These are phyloP conservation scores for Leccinum pachyderme DNA, from an alignment of 1,284 basidiomycete genomes.

Conservation along the genomic window DNA sequence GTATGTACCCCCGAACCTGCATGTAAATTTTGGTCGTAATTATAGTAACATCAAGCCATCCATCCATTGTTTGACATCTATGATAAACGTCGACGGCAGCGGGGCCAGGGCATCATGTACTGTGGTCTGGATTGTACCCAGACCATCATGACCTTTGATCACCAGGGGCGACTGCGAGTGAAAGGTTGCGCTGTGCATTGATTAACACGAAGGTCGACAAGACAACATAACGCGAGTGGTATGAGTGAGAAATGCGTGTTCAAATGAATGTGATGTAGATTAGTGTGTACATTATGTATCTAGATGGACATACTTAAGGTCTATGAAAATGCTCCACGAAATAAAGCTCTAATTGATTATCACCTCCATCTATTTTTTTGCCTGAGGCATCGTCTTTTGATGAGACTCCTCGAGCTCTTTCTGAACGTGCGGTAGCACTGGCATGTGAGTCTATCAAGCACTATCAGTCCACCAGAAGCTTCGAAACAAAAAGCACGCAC, in stretches of 20 bases:
- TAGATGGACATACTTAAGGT: constrained; percentile 6
- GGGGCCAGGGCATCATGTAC: background rate
- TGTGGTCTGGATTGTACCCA: background rate
- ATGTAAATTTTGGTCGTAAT: too few relatives aligned
- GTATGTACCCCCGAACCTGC: too few relatives aligned
- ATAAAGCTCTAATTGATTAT: background rate
- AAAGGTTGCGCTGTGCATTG: background rate
- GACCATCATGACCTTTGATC: background rate
- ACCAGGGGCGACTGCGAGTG: background rate
- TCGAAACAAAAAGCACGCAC: constrained; percentile 37
- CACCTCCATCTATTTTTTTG: constrained; percentile 51
- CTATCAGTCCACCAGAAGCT: background rate
- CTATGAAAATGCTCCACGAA: constrained; percentile 8
- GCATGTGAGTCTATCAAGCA: constrained; percentile 64
- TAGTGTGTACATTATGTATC: constrained; percentile 10
- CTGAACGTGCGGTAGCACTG: constrained; percentile 89
- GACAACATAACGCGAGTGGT: too few relatives aligned
- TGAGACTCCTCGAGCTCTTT: constrained; percentile 70
- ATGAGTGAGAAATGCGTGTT: constrained; percentile 8
- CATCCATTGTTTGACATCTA: too few relatives aligned
- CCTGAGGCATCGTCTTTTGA: constrained; percentile 46
- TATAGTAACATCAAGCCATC: too few relatives aligned
- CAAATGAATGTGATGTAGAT: constrained; percentile 8
- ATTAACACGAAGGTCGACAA: too few relatives aligned
- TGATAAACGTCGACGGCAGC: background rate